These are phyloP conservation scores for Danielia reshetovae DNA, from an alignment of 805 yeast genomes.

Conservation along the genomic window DNA sequence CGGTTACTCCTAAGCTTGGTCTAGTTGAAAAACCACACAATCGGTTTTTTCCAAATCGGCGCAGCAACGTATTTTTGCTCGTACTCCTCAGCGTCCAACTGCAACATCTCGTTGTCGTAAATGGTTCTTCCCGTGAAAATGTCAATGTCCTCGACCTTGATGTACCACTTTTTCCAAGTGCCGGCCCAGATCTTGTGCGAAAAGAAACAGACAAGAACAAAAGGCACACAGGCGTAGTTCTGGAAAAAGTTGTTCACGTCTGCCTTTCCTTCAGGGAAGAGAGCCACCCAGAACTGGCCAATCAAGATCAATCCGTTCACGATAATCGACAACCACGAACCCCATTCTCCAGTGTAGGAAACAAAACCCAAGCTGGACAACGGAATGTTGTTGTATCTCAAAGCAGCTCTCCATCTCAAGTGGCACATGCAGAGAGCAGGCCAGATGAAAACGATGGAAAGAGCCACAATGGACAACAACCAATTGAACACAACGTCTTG, in stretches of 20 bases:
- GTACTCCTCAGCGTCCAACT: slow-evolving; percentile 22
- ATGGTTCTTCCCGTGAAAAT: slow-evolving; percentile 18
- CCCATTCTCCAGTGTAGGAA: slow-evolving; percentile 38
- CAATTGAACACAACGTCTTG: slow-evolving; percentile 29
- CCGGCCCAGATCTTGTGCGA: slow-evolving; percentile 22
- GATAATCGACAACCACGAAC: slow-evolving; percentile 32
- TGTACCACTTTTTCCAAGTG: slow-evolving; percentile 19
- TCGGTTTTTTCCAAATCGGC: slow-evolving; percentile 13
- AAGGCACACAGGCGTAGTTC: slow-evolving; percentile 25
- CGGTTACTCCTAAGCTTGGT: too few species aligned
- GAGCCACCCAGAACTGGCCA: slow-evolving; percentile 44
- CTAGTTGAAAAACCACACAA: slow-evolving; percentile 16
- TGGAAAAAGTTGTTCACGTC: slow-evolving; percentile 26
- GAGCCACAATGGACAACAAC: slow-evolving; percentile 27
- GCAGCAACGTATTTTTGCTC: slow-evolving; percentile 13
- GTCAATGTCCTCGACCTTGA: slow-evolving; percentile 20
- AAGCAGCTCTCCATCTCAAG: slow-evolving; percentile 27
- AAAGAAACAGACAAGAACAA: slow-evolving; percentile 19
- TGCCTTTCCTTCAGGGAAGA: slow-evolving; percentile 29
- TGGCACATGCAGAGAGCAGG: slow-evolving; percentile 24
- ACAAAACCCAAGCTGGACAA: slow-evolving; percentile 22
- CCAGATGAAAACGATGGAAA: slow-evolving; percentile 25
- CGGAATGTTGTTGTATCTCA: slow-evolving; percentile 20
- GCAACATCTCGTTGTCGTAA: slow-evolving; percentile 21
- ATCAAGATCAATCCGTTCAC: slow-evolving; percentile 31